Conservation (phyloP, 2,329 filamentous ascomycete species). For the Periconia digitata region DNA sequence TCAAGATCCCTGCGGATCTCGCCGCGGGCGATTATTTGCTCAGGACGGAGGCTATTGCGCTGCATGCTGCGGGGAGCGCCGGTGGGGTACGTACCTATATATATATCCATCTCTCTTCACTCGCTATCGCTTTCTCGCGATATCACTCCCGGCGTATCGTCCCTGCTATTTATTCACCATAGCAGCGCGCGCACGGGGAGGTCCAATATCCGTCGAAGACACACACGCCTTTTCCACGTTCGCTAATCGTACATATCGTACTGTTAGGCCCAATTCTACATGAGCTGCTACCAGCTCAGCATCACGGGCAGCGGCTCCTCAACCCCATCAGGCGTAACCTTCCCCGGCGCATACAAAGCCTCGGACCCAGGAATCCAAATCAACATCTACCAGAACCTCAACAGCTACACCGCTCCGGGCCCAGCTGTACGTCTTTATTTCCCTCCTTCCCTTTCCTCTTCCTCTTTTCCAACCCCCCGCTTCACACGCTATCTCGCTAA, state of each 20-base stretch:
- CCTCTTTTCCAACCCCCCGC: no score
- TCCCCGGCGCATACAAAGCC: constrained; percentile 59
- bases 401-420: constrained; percentile 56
- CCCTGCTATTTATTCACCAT: no score
- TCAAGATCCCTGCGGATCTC: constrained; percentile 56
- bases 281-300: constrained; percentile 60
- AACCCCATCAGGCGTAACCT: constrained; percentile 49
- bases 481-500: no score
- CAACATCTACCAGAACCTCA: constrained; percentile 55
- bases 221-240: no score
- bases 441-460: no score
- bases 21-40: constrained; percentile 61
- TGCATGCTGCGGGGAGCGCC: constrained; percentile 53
- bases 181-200: no score
- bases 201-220: no score
- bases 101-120: no score
- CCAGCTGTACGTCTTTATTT: constrained; percentile 46
- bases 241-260: no score
- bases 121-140: no score
- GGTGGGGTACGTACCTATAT: no score
- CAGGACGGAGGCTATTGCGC: constrained; percentile 60
- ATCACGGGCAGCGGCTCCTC: constrained; percentile 57
- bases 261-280: constrained; percentile 52
- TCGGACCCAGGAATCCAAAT: constrained; percentile 61
- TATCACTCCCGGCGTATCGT: no score